Evolutionary conservation across 257 asterid species (phyloP), one percentile per base, ranked within the genome.

Genomic region (Nicotiana benthamiana): DNA sequence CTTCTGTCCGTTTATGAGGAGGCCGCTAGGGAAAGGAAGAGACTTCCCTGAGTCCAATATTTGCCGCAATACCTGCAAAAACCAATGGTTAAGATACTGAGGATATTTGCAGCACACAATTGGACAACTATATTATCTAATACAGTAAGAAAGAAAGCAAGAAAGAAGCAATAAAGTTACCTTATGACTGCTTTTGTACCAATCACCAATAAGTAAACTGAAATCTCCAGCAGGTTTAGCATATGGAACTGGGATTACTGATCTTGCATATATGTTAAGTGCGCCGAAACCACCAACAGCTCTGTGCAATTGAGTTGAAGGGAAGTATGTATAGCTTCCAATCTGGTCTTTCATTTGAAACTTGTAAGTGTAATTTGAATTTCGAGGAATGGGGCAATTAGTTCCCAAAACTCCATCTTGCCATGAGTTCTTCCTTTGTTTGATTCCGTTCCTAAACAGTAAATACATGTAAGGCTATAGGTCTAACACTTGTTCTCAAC

Each of bases 341-440:
- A 95, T 95, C 82, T 95, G 99, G 87, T 95, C 99, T 83, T 95
- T 95, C 0, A 93, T 84, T 83, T 95, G 99, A 89, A 95, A 90
- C 86, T 89, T 92, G 82, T 95, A 95, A 0, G 98, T 95, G 90
- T 77, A 95, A 32, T 95, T 95, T 13, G 88, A 22, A 76, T 95
- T 93, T 8, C 91, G 94, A 40, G 96, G 98, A 79, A 93, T 85
- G 16, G 99, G 90, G 67, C 99, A 95, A 59, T 95, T 95, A 18
- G 99, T 95, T 77, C 98, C 99, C 82, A 88, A 54, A 48, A 95
- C 99, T 54, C 99, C 99, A 79, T 95, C 99, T 86, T 95, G 98
- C 99, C 99, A 95, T 28, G 96, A 92, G 81, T 95, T 95, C 92
- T 95, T 95, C 80, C 98, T 93, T 86, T 95, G 98, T 78, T 93